Conservation (phyloP, 2,329 filamentous ascomycete genomes). For the Ophiosphaerella narmari region DNA sequence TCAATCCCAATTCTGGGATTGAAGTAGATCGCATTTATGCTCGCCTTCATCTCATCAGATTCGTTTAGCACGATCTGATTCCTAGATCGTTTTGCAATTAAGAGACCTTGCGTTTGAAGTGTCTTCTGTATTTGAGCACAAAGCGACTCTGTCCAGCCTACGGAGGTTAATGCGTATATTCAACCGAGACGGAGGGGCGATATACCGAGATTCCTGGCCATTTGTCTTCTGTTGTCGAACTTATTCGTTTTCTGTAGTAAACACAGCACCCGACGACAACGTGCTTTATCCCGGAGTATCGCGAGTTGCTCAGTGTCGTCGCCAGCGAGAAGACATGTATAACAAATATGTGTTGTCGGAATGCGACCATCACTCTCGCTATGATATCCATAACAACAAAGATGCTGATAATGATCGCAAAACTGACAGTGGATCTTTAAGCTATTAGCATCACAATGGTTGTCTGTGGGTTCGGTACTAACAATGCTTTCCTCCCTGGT, state of each 20-base stretch:
- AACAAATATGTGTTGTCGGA: conserved; percentile 52
- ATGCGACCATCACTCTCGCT: conserved; percentile 45
- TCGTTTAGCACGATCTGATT: too few relatives aligned
- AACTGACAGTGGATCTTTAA: conserved; percentile 50
- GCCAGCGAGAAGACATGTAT: conserved; percentile 48
- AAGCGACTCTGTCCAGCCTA: too few relatives aligned
- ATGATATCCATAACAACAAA: conserved; percentile 53
- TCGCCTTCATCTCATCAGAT: too few relatives aligned
- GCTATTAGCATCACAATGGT: neutral
- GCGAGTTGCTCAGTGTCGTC: conserved; percentile 16
- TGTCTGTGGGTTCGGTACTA: neutral
- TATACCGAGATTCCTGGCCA: too few relatives aligned
- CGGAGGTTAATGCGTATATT: too few relatives aligned
- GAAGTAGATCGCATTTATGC: too few relatives aligned
- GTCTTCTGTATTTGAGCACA: too few relatives aligned
- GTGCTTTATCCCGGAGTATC: conserved; percentile 17
- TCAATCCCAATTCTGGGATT: too few relatives aligned
- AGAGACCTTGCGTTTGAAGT: too few relatives aligned
- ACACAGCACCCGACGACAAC: conserved; percentile 21
- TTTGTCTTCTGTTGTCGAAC: too few relatives aligned
- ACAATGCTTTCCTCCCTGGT: neutral
- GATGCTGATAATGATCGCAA: conserved; percentile 53
- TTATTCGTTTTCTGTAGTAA: neutral
- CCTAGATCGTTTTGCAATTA: too few relatives aligned
- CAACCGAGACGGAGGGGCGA: too few relatives aligned